Evolutionary conservation across 345 rosid genomes (phyloP).

Genomic region (Eucalyptus marginata): DNA sequence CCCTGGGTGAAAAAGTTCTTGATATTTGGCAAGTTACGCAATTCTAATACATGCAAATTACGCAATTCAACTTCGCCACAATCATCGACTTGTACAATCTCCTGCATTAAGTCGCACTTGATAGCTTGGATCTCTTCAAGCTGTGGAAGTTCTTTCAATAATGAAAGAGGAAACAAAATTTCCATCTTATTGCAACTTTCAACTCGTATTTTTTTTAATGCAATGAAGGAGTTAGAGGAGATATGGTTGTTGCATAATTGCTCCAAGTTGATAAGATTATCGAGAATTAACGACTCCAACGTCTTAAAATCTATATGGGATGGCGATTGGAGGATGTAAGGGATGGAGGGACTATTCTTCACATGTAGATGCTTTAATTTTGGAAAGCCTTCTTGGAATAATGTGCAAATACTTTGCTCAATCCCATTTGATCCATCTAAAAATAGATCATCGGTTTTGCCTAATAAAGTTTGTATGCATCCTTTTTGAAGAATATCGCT

Average conservation of each 20-base stretch:
- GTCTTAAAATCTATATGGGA: not conserved
- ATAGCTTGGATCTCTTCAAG: not conserved
- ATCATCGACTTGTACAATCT: not conserved
- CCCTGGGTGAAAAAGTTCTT: not conserved
- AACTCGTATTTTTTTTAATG: not conserved
- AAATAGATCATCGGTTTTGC: not conserved
- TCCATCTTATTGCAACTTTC: not conserved
- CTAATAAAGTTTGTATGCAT: rapidly evolving
- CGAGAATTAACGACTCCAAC: not conserved
- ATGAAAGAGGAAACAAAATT: not conserved
- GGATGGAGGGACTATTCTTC: not conserved
- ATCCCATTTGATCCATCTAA: not conserved
- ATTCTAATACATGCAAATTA: not conserved
- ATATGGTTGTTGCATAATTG: not conserved
- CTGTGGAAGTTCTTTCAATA: not conserved
- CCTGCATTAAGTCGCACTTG: rapidly evolving
- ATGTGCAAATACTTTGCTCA: not conserved
- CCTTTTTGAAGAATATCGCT: not conserved
- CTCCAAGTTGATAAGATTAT: not conserved
- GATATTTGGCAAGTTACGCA: not conserved
- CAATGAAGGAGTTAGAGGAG: not conserved
- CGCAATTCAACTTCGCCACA: not conserved
- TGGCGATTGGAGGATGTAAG: rapidly evolving
- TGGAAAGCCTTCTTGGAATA: not conserved
- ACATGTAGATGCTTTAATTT: not conserved